Percentiles rank a stretch among this genome's conserved stretches.
Conservation (phyloP, 2,329 filamentous ascomycete genomes). For the Myotisia sp. region DNA sequence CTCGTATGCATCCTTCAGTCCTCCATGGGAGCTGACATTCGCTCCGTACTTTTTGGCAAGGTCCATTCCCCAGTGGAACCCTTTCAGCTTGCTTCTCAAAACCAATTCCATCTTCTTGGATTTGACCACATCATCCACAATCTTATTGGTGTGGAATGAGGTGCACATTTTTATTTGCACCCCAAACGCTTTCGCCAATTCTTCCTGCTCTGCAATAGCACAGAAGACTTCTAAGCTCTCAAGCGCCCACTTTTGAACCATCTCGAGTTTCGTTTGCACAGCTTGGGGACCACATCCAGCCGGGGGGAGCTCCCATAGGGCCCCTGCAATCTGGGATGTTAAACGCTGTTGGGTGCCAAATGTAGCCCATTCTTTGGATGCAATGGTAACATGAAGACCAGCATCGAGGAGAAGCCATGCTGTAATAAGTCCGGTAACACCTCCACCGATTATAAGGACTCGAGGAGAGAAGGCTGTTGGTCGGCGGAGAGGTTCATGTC, state of each 20-base stretch:
- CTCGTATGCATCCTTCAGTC: slow-evolving; percentile 30
- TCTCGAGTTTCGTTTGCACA: too few relatives aligned
- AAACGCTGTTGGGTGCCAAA: slow-evolving; percentile 24
- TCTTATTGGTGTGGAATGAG: slow-evolving; percentile 4
- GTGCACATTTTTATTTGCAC: slow-evolving; percentile 2
- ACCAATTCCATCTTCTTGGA: slow-evolving; percentile 5
- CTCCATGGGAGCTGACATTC: slow-evolving; percentile 4
- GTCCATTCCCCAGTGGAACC: slow-evolving; percentile 4
- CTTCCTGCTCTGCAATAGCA: slow-evolving; percentile 19
- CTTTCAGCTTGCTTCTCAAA: neutral
- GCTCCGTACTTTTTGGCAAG: slow-evolving; percentile 1
- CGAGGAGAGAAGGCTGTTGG: slow-evolving; percentile 4
- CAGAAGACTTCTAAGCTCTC: too few relatives aligned
- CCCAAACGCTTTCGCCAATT: slow-evolving; percentile 7
- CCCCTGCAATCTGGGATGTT: slow-evolving; percentile 36
- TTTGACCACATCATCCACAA: slow-evolving; percentile 3
- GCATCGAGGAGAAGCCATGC: slow-evolving; percentile 33
- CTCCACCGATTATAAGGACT: slow-evolving; percentile 18
- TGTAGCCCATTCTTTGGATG: slow-evolving; percentile 31
- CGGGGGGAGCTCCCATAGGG: slow-evolving; percentile 36
- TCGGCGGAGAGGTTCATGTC: slow-evolving; percentile 4
- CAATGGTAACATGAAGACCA: slow-evolving; percentile 33
- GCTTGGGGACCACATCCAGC: slow-evolving; percentile 34
- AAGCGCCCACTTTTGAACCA: too few relatives aligned
- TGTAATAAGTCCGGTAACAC: slow-evolving; percentile 21